A percentile compares a stretch with the other conserved stretches of the same genome.
phyloP scores from a whole-genome alignment of 129 eudicot genomes.

The Smallanthus sonchifolius region DNA sequence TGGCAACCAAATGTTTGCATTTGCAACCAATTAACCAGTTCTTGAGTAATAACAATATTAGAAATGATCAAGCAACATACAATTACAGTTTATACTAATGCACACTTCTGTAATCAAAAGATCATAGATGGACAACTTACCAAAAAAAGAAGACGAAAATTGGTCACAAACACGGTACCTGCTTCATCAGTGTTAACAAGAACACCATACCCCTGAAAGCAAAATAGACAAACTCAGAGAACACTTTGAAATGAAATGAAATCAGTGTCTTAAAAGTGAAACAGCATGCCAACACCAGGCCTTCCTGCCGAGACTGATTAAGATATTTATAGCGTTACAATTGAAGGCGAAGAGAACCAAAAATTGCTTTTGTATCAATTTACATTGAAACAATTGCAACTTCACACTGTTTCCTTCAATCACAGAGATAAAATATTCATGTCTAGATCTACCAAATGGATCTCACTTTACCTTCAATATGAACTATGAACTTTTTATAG shows the following conservation, averaged over 20 bases:
- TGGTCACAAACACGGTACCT: constrained; percentile 82
- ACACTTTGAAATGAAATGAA: constrained; percentile 1
- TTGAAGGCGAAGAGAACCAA: not conserved
- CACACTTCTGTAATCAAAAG: not conserved
- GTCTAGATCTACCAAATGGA: not conserved
- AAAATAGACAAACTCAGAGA: constrained; percentile 24
- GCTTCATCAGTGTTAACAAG: constrained; percentile 95
- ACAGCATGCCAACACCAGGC: not conserved
- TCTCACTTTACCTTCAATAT: not conserved
- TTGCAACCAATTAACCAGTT: not conserved
- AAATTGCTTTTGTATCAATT: not conserved
- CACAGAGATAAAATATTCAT: not conserved
- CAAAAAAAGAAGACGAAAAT: constrained; percentile 88
- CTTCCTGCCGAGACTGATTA: not conserved
- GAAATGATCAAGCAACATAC: constrained; percentile 1
- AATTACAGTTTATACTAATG: not conserved
- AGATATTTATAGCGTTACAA: not conserved
- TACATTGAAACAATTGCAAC: not conserved
- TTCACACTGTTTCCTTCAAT: not conserved
- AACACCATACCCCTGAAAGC: constrained; percentile 71
- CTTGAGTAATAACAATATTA: not conserved
- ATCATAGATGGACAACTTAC: constrained; percentile 43
- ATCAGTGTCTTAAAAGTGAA: not conserved
- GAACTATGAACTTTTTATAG: too few species aligned
- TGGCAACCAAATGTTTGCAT: constrained; percentile 2